Evolutionary conservation across 257 asterid species (phyloP).

Genomic region (Osmanthus fragrans): DNA sequence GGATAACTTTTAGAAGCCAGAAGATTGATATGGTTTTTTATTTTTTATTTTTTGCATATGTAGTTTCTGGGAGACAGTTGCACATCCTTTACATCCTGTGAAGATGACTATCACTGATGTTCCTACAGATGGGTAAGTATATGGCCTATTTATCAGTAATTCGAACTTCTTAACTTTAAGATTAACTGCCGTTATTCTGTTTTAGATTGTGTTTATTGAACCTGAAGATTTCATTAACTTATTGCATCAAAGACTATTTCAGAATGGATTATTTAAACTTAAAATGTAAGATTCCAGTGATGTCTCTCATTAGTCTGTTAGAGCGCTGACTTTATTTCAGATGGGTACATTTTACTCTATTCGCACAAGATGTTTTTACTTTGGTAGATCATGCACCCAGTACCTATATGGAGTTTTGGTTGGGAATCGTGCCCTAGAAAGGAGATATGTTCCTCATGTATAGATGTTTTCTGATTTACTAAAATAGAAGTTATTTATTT

Average conservation of each 20-base stretch:
- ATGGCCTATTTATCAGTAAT: constrained; percentile 7
- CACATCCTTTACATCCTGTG: constrained; percentile 75
- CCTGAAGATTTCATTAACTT: constrained; percentile 4
- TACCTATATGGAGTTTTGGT: no score
- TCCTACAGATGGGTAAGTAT: constrained; percentile 87
- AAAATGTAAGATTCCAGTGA: constrained; percentile 1
- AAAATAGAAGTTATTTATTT: no score
- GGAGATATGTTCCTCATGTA: no score
- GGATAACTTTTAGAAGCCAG: constrained; percentile 7
- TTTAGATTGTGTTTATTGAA: constrained; percentile 14
- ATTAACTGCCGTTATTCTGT: background rate
- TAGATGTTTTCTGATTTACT: no score
- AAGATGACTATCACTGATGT: constrained; percentile 62
- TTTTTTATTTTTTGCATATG: constrained; percentile 15
- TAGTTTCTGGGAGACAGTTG: constrained; percentile 81
- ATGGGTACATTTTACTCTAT: no score
- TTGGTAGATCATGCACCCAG: no score
- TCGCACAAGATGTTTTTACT: no score
- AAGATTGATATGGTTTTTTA: constrained; percentile 7
- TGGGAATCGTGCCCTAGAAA: no score
- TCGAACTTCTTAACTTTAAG: background rate
- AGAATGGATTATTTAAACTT: constrained; percentile 5
- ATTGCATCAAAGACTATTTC: constrained; percentile 10
- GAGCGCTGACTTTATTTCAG: no score
- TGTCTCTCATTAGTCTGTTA: background rate